These are phyloP conservation scores for Kurtzmaniella quercitrusa DNA, from an alignment of 1,139 yeast species.

Conservation along the genomic window DNA sequence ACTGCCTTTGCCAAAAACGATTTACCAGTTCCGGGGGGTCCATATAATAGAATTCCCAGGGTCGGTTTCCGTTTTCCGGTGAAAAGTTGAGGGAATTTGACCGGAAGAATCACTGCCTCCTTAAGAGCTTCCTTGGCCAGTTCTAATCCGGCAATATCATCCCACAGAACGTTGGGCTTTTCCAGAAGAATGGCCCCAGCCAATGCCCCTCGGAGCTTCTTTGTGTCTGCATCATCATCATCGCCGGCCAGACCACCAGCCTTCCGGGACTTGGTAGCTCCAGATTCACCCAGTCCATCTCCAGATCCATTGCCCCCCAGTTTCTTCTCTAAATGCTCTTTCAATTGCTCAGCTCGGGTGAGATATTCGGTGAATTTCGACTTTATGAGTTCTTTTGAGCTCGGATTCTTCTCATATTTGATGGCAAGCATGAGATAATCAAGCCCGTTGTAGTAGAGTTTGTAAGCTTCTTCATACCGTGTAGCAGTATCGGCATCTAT, in stretches of 20 bases:
- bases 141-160: conserved; percentile 93
- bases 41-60: conserved; percentile 85
- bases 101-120: conserved; percentile 96
- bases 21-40: conserved; percentile 99
- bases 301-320: conserved; percentile 42
- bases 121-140: conserved; percentile 93
- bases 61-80: conserved; percentile 94
- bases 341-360: conserved; percentile 89
- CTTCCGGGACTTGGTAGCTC: conserved; percentile 57
- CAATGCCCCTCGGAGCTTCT: conserved; percentile 84
- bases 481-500: conserved; percentile 93
- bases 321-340: conserved; percentile 75
- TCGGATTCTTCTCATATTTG: conserved; percentile 90
- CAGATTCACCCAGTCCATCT: conserved; percentile 49
- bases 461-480: conserved; percentile 90
- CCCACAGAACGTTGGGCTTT: conserved; percentile 92
- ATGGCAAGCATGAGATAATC: conserved; percentile 95
- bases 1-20: conserved; percentile 96
- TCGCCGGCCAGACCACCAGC: conserved; percentile 48
- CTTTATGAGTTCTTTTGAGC: conserved; percentile 83
- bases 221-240: conserved; percentile 79
- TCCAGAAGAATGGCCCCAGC: conserved; percentile 91
- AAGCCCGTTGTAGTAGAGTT: conserved; percentile 85
- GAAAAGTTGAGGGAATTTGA: conserved; percentile 89
- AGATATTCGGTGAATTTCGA: conserved; percentile 89